Evolutionary conservation across 768 basidiomycete species (phyloP), one percentile per base, ranked within the genome.

Genomic region (Lentinus brumalis): DNA sequence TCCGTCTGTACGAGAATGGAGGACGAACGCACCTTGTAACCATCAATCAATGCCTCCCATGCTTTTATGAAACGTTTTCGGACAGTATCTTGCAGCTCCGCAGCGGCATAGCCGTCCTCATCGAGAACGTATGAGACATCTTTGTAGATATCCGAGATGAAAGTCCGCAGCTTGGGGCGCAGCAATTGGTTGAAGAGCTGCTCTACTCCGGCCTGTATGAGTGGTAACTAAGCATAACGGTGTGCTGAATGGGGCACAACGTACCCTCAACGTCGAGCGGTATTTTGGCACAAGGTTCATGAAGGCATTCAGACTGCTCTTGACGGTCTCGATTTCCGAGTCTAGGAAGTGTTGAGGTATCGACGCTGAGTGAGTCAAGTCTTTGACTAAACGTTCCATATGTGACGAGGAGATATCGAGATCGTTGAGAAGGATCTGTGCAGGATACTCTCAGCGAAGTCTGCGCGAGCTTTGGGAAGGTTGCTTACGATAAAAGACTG

Each of bases 101-200:
- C 90, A 0, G 84, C 76, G 2, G 88, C 78, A 70, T 96, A 98
- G 0, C 78, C 78, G 61, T 97, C 94, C 54, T 98, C 96, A 68
- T 97, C 94, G 14, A 98, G 78, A 26, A 91, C 73, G 70, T 99
- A 98, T 5, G 86, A 86, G 7, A 94, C 83, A 64, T 96, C 96
- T 70, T 89, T 94, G 75, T 96, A 97, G 7, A 94, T 84, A 62
- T 98, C 97, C 5, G 85, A 75, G 50, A 98, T 81, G 49, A 98
- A 78, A 39, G 85, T 90, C 29, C 97, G 86, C 50, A 99, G 74
- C 60, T 87, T 88, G 0, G 97, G 96, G 18, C 96, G 84, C 67
- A 96, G 82, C 10, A 98, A 80, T 70, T 98, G 96, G 67, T 95
- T 98, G 79, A 98, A 98, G 40, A 98, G 79, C 67, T 96, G 94